These are phyloP conservation scores for Arthromyces matolae DNA, from an alignment of 768 basidiomycete species.

Conservation along the genomic window DNA sequence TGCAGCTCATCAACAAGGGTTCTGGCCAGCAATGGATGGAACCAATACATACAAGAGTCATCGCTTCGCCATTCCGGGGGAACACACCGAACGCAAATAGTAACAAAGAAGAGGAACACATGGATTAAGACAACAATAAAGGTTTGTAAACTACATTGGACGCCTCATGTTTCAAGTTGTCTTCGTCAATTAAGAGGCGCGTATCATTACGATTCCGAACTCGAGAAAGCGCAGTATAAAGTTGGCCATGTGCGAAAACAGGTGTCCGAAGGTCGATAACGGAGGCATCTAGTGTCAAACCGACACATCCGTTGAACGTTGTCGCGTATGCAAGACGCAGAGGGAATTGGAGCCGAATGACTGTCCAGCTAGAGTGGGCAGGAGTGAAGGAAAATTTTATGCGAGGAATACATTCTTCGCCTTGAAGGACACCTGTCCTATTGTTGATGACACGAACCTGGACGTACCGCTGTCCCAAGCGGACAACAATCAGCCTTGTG, in stretches of 20 bases:
- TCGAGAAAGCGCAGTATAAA: constrained; percentile 9
- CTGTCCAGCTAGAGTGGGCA: too few relatives aligned
- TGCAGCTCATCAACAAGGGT: too few relatives aligned
- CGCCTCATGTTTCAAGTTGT: background rate
- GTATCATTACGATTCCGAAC: background rate
- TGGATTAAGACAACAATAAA: too few relatives aligned
- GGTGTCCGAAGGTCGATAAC: constrained; percentile 33
- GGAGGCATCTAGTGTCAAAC: constrained; percentile 33
- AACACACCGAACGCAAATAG: too few relatives aligned
- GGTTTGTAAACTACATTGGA: too few relatives aligned
- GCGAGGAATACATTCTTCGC: background rate
- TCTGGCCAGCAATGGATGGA: too few relatives aligned
- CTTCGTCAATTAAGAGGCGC: background rate
- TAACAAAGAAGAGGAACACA: too few relatives aligned
- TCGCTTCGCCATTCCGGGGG: too few relatives aligned
- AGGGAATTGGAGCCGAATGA: constrained; percentile 4
- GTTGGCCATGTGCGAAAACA: constrained; percentile 38
- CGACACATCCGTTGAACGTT: constrained; percentile 42
- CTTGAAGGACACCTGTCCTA: background rate
- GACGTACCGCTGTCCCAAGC: background rate
- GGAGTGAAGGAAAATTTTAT: background rate
- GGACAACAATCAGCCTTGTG: background rate
- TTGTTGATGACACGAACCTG: background rate
- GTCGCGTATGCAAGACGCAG: constrained; percentile 26
- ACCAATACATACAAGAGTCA: too few relatives aligned